phyloP scores from a whole-genome alignment of 331 rosid genomes.

The Rosa hybrid region DNA sequence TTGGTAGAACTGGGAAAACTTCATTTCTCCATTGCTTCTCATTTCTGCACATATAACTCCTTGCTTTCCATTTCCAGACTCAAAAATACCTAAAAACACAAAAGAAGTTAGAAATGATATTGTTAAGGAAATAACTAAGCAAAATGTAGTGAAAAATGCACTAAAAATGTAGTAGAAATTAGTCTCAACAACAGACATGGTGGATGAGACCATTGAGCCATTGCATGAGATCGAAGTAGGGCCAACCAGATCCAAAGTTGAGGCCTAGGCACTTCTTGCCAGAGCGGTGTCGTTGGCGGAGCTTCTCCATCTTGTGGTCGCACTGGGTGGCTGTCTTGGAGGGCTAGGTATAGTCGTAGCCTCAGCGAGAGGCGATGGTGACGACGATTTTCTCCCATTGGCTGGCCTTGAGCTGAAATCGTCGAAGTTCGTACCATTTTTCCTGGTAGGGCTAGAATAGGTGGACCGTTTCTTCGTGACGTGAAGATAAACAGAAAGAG shows the following conservation, averaged over 20 bases:
- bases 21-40: too few relatives aligned
- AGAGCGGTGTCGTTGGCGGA: constrained; percentile 81
- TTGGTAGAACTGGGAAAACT: too few relatives aligned
- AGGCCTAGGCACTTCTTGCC: constrained; percentile 41
- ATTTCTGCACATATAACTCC: too few relatives aligned
- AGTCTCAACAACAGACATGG: too few relatives aligned
- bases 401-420: constrained; percentile 67
- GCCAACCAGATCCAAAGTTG: constrained; percentile 44
- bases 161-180: too few relatives aligned
- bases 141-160: too few relatives aligned
- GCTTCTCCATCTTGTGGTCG: constrained; percentile 94
- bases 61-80: too few relatives aligned
- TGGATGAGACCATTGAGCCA: too few relatives aligned
- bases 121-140: too few relatives aligned
- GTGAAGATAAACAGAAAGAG: too few relatives aligned
- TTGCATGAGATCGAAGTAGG: constrained; percentile 61
- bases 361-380: constrained; percentile 75
- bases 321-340: constrained; percentile 77
- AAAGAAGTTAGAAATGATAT: too few relatives aligned
- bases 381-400: constrained; percentile 93
- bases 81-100: too few relatives aligned
- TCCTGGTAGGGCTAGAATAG: constrained; percentile 83
- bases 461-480: constrained; percentile 67
- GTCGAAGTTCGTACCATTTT: constrained; percentile 74
- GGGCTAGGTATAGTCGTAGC: constrained; percentile 57